Percentiles rank a stretch among this genome's conserved stretches.
Conservation (phyloP, 2,329 filamentous ascomycete genomes). For the Neopestalotiopsis rosae region DNA sequence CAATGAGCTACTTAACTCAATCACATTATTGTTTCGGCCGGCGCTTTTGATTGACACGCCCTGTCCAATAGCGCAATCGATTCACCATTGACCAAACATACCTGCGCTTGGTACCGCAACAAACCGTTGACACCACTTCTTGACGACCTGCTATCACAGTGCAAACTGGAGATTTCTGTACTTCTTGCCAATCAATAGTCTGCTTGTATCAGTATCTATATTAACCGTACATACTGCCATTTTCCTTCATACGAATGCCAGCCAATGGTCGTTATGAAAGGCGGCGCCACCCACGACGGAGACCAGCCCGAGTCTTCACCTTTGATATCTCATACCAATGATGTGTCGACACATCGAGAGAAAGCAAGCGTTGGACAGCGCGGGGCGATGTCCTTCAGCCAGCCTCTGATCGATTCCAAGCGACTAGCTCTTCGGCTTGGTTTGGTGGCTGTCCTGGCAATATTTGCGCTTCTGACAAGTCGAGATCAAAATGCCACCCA, state of each 20-base stretch:
- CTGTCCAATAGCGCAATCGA: no score
- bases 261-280: not conserved
- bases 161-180: no score
- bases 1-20: no score
- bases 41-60: no score
- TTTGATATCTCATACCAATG: not conserved
- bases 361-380: not conserved
- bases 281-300: not conserved
- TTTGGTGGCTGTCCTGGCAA: not conserved
- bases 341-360: not conserved
- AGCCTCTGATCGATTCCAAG: not conserved
- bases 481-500: not conserved
- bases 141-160: no score
- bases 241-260: not conserved
- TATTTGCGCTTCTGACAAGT: not conserved
- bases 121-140: no score
- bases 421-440: not conserved
- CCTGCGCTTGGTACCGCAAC: no score
- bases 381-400: not conserved
- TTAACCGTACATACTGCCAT: no score
- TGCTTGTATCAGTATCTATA: no score
- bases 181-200: no score
- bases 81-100: no score
- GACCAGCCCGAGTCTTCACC: not conserved
- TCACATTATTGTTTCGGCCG: no score